Evolutionary conservation across 495 filamentous ascomycete genomes (phyloP).

Genomic region (Lepraria neglecta): DNA sequence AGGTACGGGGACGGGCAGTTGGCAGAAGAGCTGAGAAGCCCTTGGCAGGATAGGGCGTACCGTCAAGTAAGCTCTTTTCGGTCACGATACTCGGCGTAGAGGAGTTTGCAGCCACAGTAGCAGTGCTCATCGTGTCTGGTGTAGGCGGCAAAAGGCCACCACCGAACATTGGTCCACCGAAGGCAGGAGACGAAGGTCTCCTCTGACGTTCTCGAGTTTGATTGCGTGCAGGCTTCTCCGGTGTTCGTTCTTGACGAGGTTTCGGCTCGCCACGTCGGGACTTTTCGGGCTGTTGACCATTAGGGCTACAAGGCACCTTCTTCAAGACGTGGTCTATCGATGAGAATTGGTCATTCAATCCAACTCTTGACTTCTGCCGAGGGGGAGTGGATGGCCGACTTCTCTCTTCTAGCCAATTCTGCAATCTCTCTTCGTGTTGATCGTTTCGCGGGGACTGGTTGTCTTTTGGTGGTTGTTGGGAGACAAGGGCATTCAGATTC

Average conservation of each 20-base stretch:
- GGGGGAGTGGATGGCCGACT: slow-evolving; percentile 15
- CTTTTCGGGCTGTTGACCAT: not conserved
- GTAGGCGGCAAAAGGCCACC: slow-evolving; percentile 24
- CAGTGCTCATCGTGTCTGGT: slow-evolving; percentile 26
- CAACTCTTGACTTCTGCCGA: not conserved
- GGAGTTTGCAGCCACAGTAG: slow-evolving; percentile 21
- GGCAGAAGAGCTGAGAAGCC: slow-evolving; percentile 5
- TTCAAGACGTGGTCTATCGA: slow-evolving; percentile 23
- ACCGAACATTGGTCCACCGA: slow-evolving; percentile 23
- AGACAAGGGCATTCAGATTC: not conserved
- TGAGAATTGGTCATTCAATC: slow-evolving; percentile 12
- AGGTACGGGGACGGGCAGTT: slow-evolving; percentile 7
- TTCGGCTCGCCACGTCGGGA: not conserved
- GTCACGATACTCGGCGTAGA: slow-evolving; percentile 27
- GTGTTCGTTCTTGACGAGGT: slow-evolving; percentile 5
- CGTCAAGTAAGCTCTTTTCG: slow-evolving; percentile 25
- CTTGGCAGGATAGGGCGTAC: slow-evolving; percentile 4
- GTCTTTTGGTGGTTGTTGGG: not conserved
- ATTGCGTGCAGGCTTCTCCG: slow-evolving; percentile 16
- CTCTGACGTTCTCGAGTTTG: slow-evolving; percentile 16
- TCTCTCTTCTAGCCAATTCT: slow-evolving; percentile 22
- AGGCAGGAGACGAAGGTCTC: slow-evolving; percentile 10
- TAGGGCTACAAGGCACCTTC: slow-evolving; percentile 4
- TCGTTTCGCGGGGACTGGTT: not conserved
- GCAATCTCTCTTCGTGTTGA: slow-evolving; percentile 21